Percentiles rank a stretch among this genome's conserved stretches.
These are phyloP conservation scores for Anaeromyces robustus DNA, from an alignment of 192 early-diverging fungal species.

Conservation along the genomic window DNA sequence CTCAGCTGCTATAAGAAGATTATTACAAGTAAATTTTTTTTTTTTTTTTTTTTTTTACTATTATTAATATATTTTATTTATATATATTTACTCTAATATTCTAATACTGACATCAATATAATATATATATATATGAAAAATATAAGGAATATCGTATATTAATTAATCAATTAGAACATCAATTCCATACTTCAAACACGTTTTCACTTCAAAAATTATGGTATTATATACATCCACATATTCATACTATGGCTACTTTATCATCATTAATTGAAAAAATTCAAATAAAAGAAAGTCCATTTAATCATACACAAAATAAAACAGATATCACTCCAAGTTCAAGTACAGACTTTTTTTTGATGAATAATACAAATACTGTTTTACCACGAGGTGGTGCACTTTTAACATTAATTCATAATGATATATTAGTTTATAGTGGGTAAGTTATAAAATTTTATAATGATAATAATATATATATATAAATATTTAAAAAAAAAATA, in stretches of 20 bases:
- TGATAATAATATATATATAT: too few relatives aligned
- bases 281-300: neutral
- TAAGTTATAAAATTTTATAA: too few relatives aligned
- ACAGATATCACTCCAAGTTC: too few relatives aligned
- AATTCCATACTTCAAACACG: constrained; percentile 39
- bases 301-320: neutral
- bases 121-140: too few relatives aligned
- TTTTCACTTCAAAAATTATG: constrained; percentile 88
- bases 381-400: constrained; percentile 20
- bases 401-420: constrained; percentile 20
- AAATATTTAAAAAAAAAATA: constrained; percentile 5
- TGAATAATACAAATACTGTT: neutral
- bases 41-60: neutral
- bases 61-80: too few relatives aligned
- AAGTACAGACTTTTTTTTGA: neutral
- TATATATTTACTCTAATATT: neutral
- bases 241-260: constrained; percentile 35
- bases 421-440: constrained; percentile 37
- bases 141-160: constrained; percentile 61
- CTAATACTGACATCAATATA: constrained; percentile 5
- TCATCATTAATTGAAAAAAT: constrained; percentile 30
- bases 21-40: constrained; percentile 41
- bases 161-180: constrained; percentile 80
- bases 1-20: constrained; percentile 53
- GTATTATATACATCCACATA: constrained; percentile 72